A percentile compares a stretch with the other conserved stretches of the same genome.
Evolutionary conservation across 306 rosid genomes (phyloP).

Genomic region (Elaeagnus macrophylla): DNA sequence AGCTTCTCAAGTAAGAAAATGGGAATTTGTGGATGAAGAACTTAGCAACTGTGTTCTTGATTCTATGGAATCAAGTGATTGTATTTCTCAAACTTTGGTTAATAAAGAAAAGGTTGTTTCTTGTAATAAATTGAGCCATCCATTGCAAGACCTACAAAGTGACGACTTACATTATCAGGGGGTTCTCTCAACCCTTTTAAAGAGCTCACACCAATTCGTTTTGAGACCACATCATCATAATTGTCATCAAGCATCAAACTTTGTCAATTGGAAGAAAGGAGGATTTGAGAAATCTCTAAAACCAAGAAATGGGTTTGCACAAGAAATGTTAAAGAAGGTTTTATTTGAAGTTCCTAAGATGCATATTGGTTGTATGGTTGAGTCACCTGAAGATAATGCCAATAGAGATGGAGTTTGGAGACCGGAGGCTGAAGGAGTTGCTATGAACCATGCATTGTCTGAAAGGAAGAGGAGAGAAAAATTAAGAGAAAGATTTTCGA

Average conservation of each 20-base stretch:
- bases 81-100: constrained; percentile 65
- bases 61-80: constrained; percentile 69
- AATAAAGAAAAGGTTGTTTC: constrained; percentile 36
- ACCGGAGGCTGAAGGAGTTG: constrained; percentile 56
- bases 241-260: constrained; percentile 41
- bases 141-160: constrained; percentile 21
- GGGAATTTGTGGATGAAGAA: constrained; percentile 69
- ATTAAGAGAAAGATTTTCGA: constrained; percentile 57
- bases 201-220: constrained; percentile 41
- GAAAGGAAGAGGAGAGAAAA: constrained; percentile 69
- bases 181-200: constrained; percentile 46
- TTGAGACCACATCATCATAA: constrained; percentile 34
- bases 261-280: constrained; percentile 44
- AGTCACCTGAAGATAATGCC: constrained; percentile 52
- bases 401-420: constrained; percentile 39
- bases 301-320: constrained; percentile 35
- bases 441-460: constrained; percentile 50
- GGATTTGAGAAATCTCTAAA: constrained; percentile 26
- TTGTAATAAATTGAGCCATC: constrained; percentile 22
- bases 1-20: constrained; percentile 53
- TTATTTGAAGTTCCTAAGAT: constrained; percentile 66
- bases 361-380: constrained; percentile 39
- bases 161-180: constrained; percentile 50
- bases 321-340: constrained; percentile 53
- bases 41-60: constrained; percentile 47